Evolutionary conservation across 140 eudicot species (phyloP), one percentile per base, ranked within the genome.

Genomic region (Flaveria floridana): DNA sequence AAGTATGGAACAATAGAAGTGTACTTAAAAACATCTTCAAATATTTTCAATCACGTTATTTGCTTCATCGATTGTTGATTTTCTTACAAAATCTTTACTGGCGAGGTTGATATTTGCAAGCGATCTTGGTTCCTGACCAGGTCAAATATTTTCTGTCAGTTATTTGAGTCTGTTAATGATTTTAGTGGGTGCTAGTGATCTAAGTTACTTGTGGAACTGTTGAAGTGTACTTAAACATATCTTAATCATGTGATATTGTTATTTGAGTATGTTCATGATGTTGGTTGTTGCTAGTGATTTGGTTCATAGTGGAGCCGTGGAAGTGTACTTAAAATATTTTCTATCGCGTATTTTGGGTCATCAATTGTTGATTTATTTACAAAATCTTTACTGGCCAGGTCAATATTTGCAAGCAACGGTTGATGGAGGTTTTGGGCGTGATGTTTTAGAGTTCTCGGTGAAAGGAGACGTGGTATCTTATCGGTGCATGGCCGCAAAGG

Each of bases 351-450:
- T 3, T 44, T 42, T 23, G 41, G 72, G 39, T 68, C 57, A 73
- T 48, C n/a, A 10, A 21, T 66, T 59, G 37, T 48, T 48, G 18
- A 58, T 68, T 41, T 74, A 19, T 57, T 48, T 80, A 19, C 76
- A 67, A 16, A 55, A 65, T 28, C 13, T 41, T 53, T 42, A 79
- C 69, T 12, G 14, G 3, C 1, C 87, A 92, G 97, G 95, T 3
- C 66, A 83, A 68, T 93, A 88, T 82, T 76, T 93, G 70, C 88
- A 80, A 77, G 98, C 94, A 23, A 90, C 86, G 46, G 93, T 93
- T 23, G 97, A 93, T 73, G 98, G 96, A 76, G 93, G 95, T 65
- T 90, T 93, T 56, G 98, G 98, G 50, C 84, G 96, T 26, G 98
- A 93, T 58, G 89, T 93, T 58, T 15, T 93, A 9, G 98, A 93